Evolutionary conservation across 2,329 filamentous ascomycete genomes (phyloP), one percentile per base, ranked within the genome.

Genomic region (Cytospora piceae): DNA sequence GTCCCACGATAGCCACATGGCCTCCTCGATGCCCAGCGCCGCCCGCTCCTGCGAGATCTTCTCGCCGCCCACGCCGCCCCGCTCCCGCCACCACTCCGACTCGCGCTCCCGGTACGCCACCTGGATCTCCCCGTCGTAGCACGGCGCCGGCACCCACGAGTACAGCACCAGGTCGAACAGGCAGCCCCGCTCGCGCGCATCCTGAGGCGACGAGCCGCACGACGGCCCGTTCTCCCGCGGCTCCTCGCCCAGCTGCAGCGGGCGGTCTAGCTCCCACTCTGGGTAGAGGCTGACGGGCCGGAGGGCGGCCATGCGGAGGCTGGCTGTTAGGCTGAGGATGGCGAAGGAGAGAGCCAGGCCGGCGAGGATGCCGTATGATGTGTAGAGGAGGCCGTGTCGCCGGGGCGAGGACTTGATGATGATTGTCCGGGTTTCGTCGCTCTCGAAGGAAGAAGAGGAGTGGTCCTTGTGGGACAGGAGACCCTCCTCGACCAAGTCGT

Each of bases 101-200:
- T 49, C 42, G 42, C 42, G 42, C 42, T 49, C 42, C 42, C 42
- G 42, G 42, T 49, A 49, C 9, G 42, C 42, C 3, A n/a, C 42
- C 42, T 49, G 42, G 20, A 61, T 70, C 29, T 72, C 71, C 15
- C 64, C 61, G 58, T 72, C 70, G 49, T 61, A 61, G 58, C 58
- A 61, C 4, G 58, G 56, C 4, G 58, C 64, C 1, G 70, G 71
- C 9, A 73, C 69, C 71, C 71, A 73, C 53, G 69, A 68, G 63
- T 73, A 72, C 8, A 71, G 51, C 3, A 73, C 63, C 12, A 72
- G 68, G 59, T 73, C 71, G 65, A 71, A 73, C n/a, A 52, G 63
- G 69, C 71, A 73, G 4, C 68, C 68, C 5, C 42, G 49, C 7
- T 59, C 61, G 15, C 58, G 65, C 5, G 71, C 71, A 22, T 69